These are phyloP conservation scores for Phytophthora pseudosyringae DNA, from an alignment of 352 stramenopile species.

Conservation along the genomic window DNA sequence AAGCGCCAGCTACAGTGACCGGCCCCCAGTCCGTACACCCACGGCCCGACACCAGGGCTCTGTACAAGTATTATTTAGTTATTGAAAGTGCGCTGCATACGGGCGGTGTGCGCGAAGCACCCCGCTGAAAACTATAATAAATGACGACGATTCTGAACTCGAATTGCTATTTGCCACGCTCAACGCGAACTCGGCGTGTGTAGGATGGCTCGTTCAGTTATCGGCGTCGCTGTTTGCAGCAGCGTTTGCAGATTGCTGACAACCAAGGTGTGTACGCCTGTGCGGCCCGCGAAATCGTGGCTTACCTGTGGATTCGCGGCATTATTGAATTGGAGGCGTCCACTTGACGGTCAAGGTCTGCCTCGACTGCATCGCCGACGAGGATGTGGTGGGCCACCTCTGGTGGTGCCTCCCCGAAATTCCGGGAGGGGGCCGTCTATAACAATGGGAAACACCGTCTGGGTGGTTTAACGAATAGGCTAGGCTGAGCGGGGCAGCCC, in stretches of 20 bases:
- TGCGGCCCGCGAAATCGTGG: too few relatives aligned
- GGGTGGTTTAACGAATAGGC: not conserved
- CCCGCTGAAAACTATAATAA: slow-evolving; percentile 11
- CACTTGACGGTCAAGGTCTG: too few relatives aligned
- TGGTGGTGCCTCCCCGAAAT: slow-evolving; percentile 1
- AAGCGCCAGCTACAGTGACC: too few relatives aligned
- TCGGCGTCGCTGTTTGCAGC: not conserved
- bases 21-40: too few relatives aligned
- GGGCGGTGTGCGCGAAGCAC: not conserved
- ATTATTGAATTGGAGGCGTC: too few relatives aligned
- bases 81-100: slow-evolving; percentile 27
- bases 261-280: not conserved
- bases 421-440: too few relatives aligned
- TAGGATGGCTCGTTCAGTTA: not conserved
- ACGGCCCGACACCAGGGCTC: too few relatives aligned
- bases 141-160: not conserved
- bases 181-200: too few relatives aligned
- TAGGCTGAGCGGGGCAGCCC: not conserved
- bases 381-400: not conserved
- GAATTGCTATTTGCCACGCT: too few relatives aligned
- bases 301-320: too few relatives aligned
- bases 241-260: not conserved
- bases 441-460: not conserved
- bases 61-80: slow-evolving; percentile 36
- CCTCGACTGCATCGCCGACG: too few relatives aligned